These are phyloP conservation scores for Puccinia sorghi DNA, from an alignment of 1,284 basidiomycete species.

Conservation along the genomic window DNA sequence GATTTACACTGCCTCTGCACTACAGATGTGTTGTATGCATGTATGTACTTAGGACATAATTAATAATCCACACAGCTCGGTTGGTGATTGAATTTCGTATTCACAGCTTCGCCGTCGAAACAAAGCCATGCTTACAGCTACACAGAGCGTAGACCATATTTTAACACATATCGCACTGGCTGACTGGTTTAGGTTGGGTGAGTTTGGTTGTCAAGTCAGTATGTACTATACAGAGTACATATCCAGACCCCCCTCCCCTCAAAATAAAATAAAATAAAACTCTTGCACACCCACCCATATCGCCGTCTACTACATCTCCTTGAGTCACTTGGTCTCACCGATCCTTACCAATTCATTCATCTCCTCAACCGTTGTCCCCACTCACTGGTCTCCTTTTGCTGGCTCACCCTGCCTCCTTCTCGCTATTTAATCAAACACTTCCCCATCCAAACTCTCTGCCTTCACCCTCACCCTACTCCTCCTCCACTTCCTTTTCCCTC, in stretches of 20 bases:
- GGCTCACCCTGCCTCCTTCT: background rate
- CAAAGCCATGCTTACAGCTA: background rate
- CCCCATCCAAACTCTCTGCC: background rate
- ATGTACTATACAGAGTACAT: background rate
- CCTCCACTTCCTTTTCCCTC: background rate
- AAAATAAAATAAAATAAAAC: too few species aligned
- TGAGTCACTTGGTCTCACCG: background rate
- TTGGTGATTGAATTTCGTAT: too few species aligned
- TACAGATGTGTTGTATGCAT: too few species aligned
- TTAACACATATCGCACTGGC: background rate
- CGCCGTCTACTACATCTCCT: background rate
- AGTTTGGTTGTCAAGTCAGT: slow-evolving; percentile 10
- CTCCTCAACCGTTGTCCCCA: background rate
- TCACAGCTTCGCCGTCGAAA: background rate
- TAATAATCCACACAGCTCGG: too few species aligned
- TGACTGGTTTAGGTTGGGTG: background rate
- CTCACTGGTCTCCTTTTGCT: background rate
- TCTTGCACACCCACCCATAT: background rate
- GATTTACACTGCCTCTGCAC: too few species aligned
- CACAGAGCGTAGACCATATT: background rate
- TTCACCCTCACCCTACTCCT: background rate
- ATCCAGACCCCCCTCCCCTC: background rate
- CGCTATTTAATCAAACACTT: background rate
- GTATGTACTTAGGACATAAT: background rate
- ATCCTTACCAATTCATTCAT: background rate